Evolutionary conservation across 495 filamentous ascomycete species (phyloP), one percentile per base, ranked within the genome.

Genomic region (Aspergillus ellipticus): DNA sequence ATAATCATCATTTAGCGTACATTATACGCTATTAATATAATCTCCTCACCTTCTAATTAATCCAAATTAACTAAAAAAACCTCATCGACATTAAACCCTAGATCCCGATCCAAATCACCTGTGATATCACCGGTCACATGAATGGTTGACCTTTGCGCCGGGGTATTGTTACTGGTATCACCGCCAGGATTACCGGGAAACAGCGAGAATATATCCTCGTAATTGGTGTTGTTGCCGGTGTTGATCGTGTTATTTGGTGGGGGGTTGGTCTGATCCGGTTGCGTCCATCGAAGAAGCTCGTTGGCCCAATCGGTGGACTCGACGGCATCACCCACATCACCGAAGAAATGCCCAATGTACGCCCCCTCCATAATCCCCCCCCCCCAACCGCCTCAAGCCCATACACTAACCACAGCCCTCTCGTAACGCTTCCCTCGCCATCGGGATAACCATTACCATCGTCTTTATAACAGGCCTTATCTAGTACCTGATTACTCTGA

Each of bases 291-390:
- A 8, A 74, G 69, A 2, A 74, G 57, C 17, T 72, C 69, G 41
- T 68, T 59, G 24, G 70, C 64, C 71, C 71, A 74, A 59, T 77
- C 70, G 89, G 89, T 11, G 89, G 88, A 0, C 82, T 88, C 5
- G 87, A 88, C 62, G 68, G 70, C 3, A 61, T 70, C 8, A 65
- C 65, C 20, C 89, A 93, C 63, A 81, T 93, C 50, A 84, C 89
- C 1, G 89, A 93, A 64, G 89, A 93, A 67, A 73, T 91, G 29
- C 85, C 87, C 0, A 78, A 84, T 51, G 69, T 70, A 22, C 21
- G 19, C 46, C 20, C 20, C 1, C 9, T 6, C 24, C 35, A n/a
- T 13, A 1, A 42, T 33, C 53, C 9, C 11, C 55, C 49, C 35
- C n/a, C n/a, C n/a, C n/a, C n/a, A n/a, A n/a, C n/a, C n/a, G n/a